Conservation (phyloP, 495 filamentous ascomycete genomes). For the Aspergillus heteromorphus region DNA sequence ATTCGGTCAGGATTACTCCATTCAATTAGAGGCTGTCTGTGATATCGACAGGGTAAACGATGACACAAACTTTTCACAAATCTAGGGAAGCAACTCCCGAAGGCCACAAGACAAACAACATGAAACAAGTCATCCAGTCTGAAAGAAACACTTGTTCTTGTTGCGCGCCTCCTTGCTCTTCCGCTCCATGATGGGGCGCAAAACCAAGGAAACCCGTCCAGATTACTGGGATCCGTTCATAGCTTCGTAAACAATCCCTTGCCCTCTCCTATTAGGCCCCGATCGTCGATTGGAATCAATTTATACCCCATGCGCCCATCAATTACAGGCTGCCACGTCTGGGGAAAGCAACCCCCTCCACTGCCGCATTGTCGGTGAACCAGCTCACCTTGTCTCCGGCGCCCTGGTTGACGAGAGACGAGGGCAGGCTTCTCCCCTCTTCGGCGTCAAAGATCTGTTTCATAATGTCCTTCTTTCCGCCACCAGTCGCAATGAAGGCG, state of each 20-base stretch:
- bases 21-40: conserved; percentile 6
- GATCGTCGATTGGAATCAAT: neutral
- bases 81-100: neutral
- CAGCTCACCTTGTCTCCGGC: conserved; percentile 83
- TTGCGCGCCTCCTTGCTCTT: neutral
- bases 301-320: conserved; percentile 1
- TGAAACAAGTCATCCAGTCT: conserved; percentile 4
- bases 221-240: neutral
- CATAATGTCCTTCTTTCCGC: conserved; percentile 82
- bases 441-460: conserved; percentile 83
- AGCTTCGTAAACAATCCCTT: neutral
- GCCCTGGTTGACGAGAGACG: conserved; percentile 77
- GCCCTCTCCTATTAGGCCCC: neutral
- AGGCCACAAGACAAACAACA: neutral
- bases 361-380: conserved; percentile 84
- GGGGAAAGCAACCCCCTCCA: conserved; percentile 78
- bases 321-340: conserved; percentile 52
- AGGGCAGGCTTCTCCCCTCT: conserved; percentile 70
- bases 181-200: neutral
- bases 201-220: neutral
- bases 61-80: conserved; percentile 11
- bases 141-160: neutral
- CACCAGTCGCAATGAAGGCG: conserved; percentile 88
- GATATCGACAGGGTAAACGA: conserved; percentile 7
- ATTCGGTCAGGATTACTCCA: neutral